Evolutionary conservation across 2,329 filamentous ascomycete genomes (phyloP).

Genomic region (Venturia oleaginea): DNA sequence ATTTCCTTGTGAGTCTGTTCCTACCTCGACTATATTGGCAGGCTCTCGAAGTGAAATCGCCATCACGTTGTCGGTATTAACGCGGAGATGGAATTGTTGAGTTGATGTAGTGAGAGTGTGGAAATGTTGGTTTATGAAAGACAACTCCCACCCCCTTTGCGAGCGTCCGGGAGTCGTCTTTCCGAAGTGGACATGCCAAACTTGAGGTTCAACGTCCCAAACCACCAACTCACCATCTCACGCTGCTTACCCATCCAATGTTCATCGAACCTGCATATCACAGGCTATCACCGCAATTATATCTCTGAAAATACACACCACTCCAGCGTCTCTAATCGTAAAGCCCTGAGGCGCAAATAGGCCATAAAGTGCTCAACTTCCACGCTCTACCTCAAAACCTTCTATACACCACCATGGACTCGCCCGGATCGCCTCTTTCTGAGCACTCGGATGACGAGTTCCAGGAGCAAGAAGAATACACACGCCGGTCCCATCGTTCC

Average conservation of each 20-base stretch:
- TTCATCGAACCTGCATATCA: background rate
- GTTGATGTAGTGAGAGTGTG: background rate
- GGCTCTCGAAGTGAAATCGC: background rate
- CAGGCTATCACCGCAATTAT: background rate
- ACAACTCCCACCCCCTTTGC: too few relatives aligned
- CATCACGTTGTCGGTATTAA: background rate
- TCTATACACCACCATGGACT: conserved; percentile 33
- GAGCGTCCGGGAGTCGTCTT: too few relatives aligned
- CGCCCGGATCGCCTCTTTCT: conserved; percentile 55
- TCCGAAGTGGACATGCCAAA: background rate
- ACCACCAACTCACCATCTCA: background rate
- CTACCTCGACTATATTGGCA: too few relatives aligned
- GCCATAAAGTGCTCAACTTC: background rate
- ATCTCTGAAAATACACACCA: background rate
- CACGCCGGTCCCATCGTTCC: conserved; percentile 36
- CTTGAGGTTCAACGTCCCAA: background rate
- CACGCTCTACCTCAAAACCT: background rate
- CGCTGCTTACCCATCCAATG: background rate
- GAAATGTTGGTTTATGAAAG: too few relatives aligned
- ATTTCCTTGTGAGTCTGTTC: too few relatives aligned
- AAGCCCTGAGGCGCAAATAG: background rate
- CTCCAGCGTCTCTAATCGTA: background rate
- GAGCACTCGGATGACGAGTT: conserved; percentile 56
- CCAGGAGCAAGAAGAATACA: conserved; percentile 39
- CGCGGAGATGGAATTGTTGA: background rate